These are phyloP conservation scores for Juglanconis juglandina DNA, from an alignment of 2,329 filamentous ascomycete genomes.

Conservation along the genomic window DNA sequence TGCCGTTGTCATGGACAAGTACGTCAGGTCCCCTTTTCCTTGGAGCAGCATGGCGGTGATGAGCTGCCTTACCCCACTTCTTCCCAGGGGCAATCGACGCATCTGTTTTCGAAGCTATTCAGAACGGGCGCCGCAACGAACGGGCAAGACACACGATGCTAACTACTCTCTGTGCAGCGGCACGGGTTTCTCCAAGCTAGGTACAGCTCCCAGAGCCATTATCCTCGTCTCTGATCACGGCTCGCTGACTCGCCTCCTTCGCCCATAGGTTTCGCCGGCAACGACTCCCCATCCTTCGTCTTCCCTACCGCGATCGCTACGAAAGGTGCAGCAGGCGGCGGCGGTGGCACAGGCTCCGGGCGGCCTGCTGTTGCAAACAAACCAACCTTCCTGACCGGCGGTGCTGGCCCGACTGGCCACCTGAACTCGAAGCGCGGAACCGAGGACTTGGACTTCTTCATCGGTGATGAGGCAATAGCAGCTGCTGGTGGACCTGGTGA, in stretches of 20 bases:
- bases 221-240: slow-evolving; percentile 12
- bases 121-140: slow-evolving; percentile 14
- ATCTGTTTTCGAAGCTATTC: slow-evolving; percentile 20
- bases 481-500: slow-evolving; percentile 78
- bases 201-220: slow-evolving; percentile 47
- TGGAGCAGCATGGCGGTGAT: slow-evolving; percentile 14
- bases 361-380: slow-evolving; percentile 90
- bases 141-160: slow-evolving; percentile 25
- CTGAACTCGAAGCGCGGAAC: slow-evolving; percentile 90
- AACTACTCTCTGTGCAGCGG: slow-evolving; percentile 62
- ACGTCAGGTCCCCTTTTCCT: slow-evolving; percentile 48
- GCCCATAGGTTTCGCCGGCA: slow-evolving; percentile 85
- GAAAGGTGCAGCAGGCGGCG: slow-evolving; percentile 71
- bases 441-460: slow-evolving; percentile 97
- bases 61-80: slow-evolving; percentile 21
- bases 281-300: slow-evolving; percentile 98
- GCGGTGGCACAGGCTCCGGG: slow-evolving; percentile 76
- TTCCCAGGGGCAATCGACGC: slow-evolving; percentile 14
- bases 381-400: slow-evolving; percentile 89
- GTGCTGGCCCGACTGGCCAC: slow-evolving; percentile 77
- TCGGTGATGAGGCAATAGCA: slow-evolving; percentile 89
- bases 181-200: slow-evolving; percentile 98
- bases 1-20: slow-evolving; percentile 99
- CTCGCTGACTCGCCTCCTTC: slow-evolving; percentile 24
- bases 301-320: slow-evolving; percentile 98